phyloP scores from a whole-genome alignment of 352 stramenopile genomes.

The Thraustochytrium striatum region DNA sequence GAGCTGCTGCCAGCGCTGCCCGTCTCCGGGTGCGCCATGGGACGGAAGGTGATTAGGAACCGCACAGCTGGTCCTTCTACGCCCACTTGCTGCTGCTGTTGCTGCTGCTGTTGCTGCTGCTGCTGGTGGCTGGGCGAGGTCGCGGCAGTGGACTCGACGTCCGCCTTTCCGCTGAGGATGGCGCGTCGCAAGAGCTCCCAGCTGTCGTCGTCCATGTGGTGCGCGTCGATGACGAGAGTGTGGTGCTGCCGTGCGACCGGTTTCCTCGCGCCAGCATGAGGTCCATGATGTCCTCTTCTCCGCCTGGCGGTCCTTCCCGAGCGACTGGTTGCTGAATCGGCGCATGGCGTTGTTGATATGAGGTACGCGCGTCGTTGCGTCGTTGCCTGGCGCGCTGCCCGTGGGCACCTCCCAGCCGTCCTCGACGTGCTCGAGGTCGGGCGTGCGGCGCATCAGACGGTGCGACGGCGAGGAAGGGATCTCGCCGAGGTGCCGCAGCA shows the following conservation, averaged over 20 bases:
- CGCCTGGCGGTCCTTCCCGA: background rate
- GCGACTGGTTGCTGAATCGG: background rate
- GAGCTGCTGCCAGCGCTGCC: background rate
- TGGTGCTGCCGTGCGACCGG: background rate
- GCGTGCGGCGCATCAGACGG: no score
- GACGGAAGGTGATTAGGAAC: constrained; percentile 24
- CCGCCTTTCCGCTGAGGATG: background rate
- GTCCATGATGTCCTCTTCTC: constrained; percentile 40
- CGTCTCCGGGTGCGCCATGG: background rate
- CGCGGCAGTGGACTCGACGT: background rate
- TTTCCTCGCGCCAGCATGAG: constrained; percentile 32
- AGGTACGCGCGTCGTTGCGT: no score
- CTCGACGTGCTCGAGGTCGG: no score
- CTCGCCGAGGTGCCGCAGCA: no score
- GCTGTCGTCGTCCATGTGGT: constrained; percentile 14
- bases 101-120: background rate
- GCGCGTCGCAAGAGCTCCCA: constrained; percentile 25
- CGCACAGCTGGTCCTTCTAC: constrained; percentile 1
- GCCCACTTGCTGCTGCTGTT: background rate
- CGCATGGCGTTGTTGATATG: background rate
- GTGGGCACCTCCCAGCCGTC: no score
- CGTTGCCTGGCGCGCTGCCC: no score
- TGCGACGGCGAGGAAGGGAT: no score
- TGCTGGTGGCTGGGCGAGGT: background rate
- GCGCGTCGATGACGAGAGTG: constrained; percentile 24